Conservation (phyloP, 164 flowering plant species). For the Akebia trifoliata region DNA sequence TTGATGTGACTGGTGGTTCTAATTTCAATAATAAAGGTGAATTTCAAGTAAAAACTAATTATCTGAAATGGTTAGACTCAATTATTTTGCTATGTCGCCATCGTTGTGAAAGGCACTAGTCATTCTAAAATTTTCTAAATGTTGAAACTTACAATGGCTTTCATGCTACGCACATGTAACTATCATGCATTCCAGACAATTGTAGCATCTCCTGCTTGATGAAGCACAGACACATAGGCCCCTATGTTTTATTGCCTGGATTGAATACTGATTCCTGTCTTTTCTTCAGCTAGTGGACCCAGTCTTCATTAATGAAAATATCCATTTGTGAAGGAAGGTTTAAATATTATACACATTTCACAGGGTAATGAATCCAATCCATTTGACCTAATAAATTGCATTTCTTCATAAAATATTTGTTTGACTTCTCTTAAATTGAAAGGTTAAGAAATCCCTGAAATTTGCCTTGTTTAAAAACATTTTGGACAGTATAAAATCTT, state of each 20-base stretch:
- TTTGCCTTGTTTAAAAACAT: too few species aligned
- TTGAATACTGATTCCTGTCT: slow-evolving; percentile 1
- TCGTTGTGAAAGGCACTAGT: background rate
- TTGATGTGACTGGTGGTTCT: background rate
- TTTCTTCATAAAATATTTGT: too few species aligned
- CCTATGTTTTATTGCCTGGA: slow-evolving; percentile 16
- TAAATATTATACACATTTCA: too few species aligned
- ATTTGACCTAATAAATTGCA: too few species aligned
- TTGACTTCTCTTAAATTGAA: too few species aligned
- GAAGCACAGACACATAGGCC: slow-evolving; percentile 18
- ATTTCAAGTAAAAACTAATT: background rate
- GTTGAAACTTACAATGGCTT: background rate
- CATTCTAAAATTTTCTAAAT: background rate
- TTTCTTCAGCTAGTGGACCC: background rate
- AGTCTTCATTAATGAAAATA: background rate
- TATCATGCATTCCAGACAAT: slow-evolving; percentile 18
- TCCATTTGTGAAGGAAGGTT: background rate
- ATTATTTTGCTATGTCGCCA: background rate
- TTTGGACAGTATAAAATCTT: too few species aligned
- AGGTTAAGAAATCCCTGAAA: too few species aligned
- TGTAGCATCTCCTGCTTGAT: slow-evolving; percentile 20
- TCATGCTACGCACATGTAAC: slow-evolving; percentile 14
- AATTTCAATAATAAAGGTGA: background rate
- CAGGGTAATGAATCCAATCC: too few species aligned
- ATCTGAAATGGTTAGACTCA: background rate